A percentile compares a stretch with the other conserved stretches of the same genome.
phyloP scores from a whole-genome alignment of 495 filamentous ascomycete species.

The Pseudotulostoma volvatum region DNA sequence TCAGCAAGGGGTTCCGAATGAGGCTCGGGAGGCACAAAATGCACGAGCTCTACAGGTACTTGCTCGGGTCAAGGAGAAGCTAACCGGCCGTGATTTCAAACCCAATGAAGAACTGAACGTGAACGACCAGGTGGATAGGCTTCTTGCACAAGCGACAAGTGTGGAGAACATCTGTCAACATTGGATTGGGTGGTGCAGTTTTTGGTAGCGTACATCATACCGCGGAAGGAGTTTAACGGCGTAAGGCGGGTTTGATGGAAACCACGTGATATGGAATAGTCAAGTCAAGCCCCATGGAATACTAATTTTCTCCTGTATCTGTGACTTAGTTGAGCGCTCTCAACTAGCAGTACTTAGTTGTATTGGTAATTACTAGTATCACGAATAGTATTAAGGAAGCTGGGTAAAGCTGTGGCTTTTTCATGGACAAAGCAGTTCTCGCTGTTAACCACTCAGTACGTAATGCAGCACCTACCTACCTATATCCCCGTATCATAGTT shows the following conservation, averaged over 20 bases:
- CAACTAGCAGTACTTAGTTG: no score
- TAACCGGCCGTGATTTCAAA: conserved; percentile 59
- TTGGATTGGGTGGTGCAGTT: conserved; percentile 95
- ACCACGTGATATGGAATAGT: no score
- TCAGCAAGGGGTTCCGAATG: conserved; percentile 32
- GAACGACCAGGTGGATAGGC: conserved; percentile 80
- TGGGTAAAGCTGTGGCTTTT: no score
- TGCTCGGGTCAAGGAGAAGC: conserved; percentile 80
- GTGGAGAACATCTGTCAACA: conserved; percentile 97
- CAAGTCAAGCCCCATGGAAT: no score
- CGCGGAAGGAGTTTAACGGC: not conserved
- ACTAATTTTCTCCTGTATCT: no score
- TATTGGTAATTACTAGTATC: no score
- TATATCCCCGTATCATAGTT: no score
- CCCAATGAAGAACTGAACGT: conserved; percentile 61
- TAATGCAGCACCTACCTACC: no score
- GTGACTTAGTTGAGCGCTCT: no score
- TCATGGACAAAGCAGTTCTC: no score
- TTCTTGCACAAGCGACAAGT: conserved; percentile 88
- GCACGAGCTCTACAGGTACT: conserved; percentile 84
- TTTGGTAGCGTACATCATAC: conserved; percentile 41
- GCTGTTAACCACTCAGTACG: no score
- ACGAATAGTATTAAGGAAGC: no score
- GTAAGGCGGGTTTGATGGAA: not conserved
- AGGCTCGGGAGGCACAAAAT: conserved; percentile 68